These are phyloP conservation scores for Apostasia shenzhenica DNA, from an alignment of 106 monocot species.

Conservation along the genomic window DNA sequence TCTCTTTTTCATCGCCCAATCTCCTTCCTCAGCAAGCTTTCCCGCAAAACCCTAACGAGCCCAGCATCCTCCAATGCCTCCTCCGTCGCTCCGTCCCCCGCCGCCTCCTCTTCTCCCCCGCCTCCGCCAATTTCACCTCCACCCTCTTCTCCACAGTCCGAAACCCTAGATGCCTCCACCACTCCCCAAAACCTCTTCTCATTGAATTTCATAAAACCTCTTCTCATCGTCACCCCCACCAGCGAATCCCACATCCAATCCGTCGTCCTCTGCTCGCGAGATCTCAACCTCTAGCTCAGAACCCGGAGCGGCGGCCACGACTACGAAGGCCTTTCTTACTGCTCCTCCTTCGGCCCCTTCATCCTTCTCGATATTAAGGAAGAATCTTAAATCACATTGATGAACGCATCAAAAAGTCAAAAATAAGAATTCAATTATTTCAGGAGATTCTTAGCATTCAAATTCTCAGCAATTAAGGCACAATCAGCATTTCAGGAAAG, in stretches of 20 bases:
- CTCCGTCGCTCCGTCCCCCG: neutral
- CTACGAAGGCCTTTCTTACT: conserved; percentile 23
- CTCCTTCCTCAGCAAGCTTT: conserved; percentile 1
- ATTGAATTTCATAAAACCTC: conserved; percentile 32
- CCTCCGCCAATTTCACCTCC: conserved; percentile 4
- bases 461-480: too few relatives aligned
- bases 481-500: too few relatives aligned
- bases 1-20: neutral
- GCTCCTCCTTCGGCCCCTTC: conserved; percentile 17
- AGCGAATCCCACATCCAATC: conserved; percentile 28
- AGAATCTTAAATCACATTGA: too few relatives aligned
- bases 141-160: conserved; percentile 18
- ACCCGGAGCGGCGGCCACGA: conserved; percentile 41
- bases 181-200: conserved; percentile 17
- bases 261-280: conserved; percentile 19
- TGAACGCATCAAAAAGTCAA: too few relatives aligned
- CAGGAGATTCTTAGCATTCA: too few relatives aligned
- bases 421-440: too few relatives aligned
- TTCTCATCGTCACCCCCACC: conserved; percentile 28
- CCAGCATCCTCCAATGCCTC: conserved; percentile 26
- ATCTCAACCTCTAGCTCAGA: conserved; percentile 5
- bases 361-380: too few relatives aligned
- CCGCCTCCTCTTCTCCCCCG: conserved; percentile 7
- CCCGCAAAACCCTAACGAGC: conserved; percentile 1
- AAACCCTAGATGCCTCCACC: conserved; percentile 16